phyloP scores from a whole-genome alignment of 805 yeast species.

The Myxozyma neotropica region DNA sequence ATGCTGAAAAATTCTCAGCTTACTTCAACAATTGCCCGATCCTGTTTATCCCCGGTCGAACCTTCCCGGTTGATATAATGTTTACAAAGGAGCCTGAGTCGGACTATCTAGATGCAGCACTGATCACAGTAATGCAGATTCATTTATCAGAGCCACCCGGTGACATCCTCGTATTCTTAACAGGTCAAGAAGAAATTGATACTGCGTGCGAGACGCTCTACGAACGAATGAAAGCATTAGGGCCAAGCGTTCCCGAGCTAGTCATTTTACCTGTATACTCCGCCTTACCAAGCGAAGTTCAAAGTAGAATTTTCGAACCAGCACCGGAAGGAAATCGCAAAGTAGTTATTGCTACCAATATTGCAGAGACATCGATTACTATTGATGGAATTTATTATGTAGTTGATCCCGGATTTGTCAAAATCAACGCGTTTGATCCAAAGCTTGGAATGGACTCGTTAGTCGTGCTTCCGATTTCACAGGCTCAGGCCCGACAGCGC shows the following conservation, averaged over 20 bases:
- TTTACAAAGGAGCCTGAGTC: conserved; percentile 88
- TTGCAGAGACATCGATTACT: conserved; percentile 95
- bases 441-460: conserved; percentile 85
- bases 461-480: conserved; percentile 83
- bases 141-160: conserved; percentile 73
- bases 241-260: conserved; percentile 60
- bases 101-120: conserved; percentile 85
- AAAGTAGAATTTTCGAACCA: conserved; percentile 78
- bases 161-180: conserved; percentile 85
- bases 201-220: conserved; percentile 71
- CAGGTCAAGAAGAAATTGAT: conserved; percentile 97
- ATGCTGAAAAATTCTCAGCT: conserved; percentile 80
- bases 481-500: conserved; percentile 94
- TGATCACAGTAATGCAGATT: conserved; percentile 83
- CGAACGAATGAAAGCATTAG: conserved; percentile 67
- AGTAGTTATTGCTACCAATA: conserved; percentile 91
- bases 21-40: conserved; percentile 86
- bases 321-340: conserved; percentile 80
- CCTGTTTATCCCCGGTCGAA: conserved; percentile 85
- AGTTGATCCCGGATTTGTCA: conserved; percentile 92
- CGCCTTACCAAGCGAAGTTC: conserved; percentile 83
- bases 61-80: conserved; percentile 86
- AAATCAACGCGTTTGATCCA: conserved; percentile 87
- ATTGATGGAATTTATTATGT: conserved; percentile 95
- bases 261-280: conserved; percentile 88